These are phyloP conservation scores for Leccinum imitatum DNA, from an alignment of 768 basidiomycete species.

Conservation along the genomic window DNA sequence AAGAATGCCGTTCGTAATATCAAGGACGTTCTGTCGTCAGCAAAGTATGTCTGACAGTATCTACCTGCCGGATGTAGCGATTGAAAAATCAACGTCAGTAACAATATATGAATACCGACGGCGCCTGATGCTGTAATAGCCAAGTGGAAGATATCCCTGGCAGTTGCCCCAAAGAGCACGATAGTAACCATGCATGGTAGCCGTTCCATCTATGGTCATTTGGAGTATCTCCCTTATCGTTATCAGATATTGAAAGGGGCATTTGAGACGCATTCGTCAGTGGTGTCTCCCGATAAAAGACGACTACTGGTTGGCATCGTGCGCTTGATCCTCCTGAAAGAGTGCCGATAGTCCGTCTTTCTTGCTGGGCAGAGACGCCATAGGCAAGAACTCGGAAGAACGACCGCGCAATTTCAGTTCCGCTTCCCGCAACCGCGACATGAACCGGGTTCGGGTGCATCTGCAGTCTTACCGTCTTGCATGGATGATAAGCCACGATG, in stretches of 20 bases:
- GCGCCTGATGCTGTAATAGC: too few species aligned
- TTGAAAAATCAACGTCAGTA: not conserved
- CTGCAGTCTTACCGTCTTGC: conserved; percentile 2
- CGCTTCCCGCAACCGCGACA: not conserved
- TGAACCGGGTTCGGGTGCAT: conserved; percentile 6
- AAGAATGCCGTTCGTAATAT: not conserved
- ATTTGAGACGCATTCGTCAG: not conserved
- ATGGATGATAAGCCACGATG: not conserved
- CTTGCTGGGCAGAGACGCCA: conserved; percentile 1
- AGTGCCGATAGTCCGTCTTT: conserved; percentile 8
- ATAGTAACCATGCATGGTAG: too few species aligned
- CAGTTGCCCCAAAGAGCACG: too few species aligned
- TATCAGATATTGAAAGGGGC: not conserved
- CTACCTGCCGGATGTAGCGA: not conserved
- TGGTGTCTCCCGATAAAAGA: not conserved
- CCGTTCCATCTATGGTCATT: too few species aligned
- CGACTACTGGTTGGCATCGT: not conserved
- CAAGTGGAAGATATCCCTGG: not conserved
- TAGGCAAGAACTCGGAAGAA: not conserved
- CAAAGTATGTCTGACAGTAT: not conserved
- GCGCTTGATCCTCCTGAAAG: conserved; percentile 3
- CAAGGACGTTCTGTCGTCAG: not conserved
- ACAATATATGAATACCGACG: too few species aligned
- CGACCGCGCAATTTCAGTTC: conserved; percentile 1
- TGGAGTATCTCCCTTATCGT: not conserved